These are phyloP conservation scores for Colletotrichum sp. DNA, from an alignment of 2,329 filamentous ascomycete species.

Conservation along the genomic window DNA sequence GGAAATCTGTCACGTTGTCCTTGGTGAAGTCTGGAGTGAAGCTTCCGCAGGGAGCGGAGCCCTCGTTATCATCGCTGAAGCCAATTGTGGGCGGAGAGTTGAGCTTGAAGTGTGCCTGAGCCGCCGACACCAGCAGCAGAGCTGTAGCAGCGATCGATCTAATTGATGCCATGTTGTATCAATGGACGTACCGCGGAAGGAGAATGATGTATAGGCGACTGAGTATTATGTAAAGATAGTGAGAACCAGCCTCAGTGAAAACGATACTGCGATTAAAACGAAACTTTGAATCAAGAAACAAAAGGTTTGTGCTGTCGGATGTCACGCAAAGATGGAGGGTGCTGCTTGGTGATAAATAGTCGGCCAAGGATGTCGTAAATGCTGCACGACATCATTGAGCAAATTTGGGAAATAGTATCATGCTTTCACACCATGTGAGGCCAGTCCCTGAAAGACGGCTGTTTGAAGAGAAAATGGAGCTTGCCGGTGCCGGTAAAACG, in stretches of 20 bases:
- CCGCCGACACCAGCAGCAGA: constrained; percentile 39
- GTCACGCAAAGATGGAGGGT: background rate
- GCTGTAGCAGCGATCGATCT: constrained; percentile 32
- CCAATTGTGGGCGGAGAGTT: constrained; percentile 51
- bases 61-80: constrained; percentile 40
- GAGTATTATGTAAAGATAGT: background rate
- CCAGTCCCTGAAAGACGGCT: background rate
- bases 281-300: background rate
- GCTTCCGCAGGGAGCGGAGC: constrained; percentile 51
- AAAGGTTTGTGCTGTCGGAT: background rate
- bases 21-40: constrained; percentile 36
- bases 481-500: background rate
- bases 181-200: background rate
- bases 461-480: background rate
- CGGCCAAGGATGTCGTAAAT: background rate
- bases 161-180: constrained; percentile 3
- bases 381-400: background rate
- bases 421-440: background rate
- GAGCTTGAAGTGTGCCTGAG: constrained; percentile 60
- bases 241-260: background rate
- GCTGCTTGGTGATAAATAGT: background rate
- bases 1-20: constrained; percentile 51
- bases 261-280: background rate
- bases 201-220: background rate
- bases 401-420: background rate